Conservation (phyloP, 441 rosid genomes). For the Iberis amara region DNA sequence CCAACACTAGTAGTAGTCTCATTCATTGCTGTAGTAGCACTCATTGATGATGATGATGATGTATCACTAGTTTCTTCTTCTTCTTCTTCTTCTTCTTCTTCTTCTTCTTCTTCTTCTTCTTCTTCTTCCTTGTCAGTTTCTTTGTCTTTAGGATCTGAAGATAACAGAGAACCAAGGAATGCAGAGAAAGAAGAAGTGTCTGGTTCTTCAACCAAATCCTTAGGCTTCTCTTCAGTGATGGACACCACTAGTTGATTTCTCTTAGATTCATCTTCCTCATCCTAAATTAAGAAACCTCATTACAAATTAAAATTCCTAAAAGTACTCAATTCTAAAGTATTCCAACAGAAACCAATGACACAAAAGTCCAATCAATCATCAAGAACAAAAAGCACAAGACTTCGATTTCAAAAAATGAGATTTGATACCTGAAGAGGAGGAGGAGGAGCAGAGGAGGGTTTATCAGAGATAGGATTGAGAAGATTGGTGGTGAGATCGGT, state of each 20-base stretch:
- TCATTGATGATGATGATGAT: slow-evolving; percentile 29
- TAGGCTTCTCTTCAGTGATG: slow-evolving; percentile 39
- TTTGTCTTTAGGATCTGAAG: slow-evolving; percentile 49
- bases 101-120: slow-evolving; percentile 34
- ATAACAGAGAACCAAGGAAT: slow-evolving; percentile 71
- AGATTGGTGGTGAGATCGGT: slow-evolving; percentile 88
- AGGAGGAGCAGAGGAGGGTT: slow-evolving; percentile 45
- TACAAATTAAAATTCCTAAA: slow-evolving; percentile 6
- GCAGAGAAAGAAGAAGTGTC: slow-evolving; percentile 94
- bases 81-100: too few species aligned
- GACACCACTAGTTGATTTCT: slow-evolving; percentile 47
- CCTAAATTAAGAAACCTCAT: slow-evolving; percentile 37
- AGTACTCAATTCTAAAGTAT: background rate
- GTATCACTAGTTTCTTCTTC: slow-evolving; percentile 40
- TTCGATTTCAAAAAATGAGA: background rate
- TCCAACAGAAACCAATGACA: background rate
- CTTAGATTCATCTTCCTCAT: slow-evolving; percentile 40
- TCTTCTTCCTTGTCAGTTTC: slow-evolving; percentile 30
- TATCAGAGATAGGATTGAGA: slow-evolving; percentile 90
- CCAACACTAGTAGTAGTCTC: slow-evolving; percentile 32
- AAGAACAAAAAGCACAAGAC: slow-evolving; percentile 17
- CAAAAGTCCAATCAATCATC: background rate
- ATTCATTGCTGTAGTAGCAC: slow-evolving; percentile 37
- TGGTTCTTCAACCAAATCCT: slow-evolving; percentile 54
- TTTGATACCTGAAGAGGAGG: slow-evolving; percentile 34